Base-by-base conservation (phyloP, 495 filamentous ascomycete species). In the Neurospora intermedia region DNA sequence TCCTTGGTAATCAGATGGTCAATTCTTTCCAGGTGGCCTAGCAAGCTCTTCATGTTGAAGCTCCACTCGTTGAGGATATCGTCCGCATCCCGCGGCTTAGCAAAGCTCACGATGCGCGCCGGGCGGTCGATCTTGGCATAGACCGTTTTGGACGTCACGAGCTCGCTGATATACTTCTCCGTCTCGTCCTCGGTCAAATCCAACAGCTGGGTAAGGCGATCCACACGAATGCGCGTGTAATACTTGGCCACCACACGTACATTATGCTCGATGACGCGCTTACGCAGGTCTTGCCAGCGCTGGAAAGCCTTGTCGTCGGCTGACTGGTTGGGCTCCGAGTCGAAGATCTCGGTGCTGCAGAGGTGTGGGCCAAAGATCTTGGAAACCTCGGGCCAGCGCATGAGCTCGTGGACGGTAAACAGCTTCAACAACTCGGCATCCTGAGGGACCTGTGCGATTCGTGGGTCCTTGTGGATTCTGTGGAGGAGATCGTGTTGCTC, bases 1-100 rank as follows among this genome's bases (percentile, higher is more conserved):
- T 98, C 96, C 89, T 98, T 99, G 71, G 96, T 98, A 78, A 99
- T 99, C 81, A 99, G 85, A 84, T 99, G 96, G 82, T 98, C 96
- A 75, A 99, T 95, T 66, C 96, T 87, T 86, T 99, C 96, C 81
- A 99, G 79, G 74, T 96, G 82, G 13, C 94, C 96, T 72, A 99
- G 85, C 74, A 99, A 84, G 79, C 91, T 96, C 92, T 97, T 98
- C 96, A 99, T 97, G 79, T 97, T 95, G 77, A 91, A 92, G 82
- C 94, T 97, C 96, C 96, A 99, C 81, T 98, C 96, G 82, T 98
- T 98, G 81, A 99, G 84, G 70, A 97, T 91, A 81, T 99, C 96
- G 81, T 98, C 96, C n/a, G 94, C 93, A 83, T 96, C 93, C 76
- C 95, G 88, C 66, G 93, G 91, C 85, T 96, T 94, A 73, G 94